Conservation (phyloP, 768 basidiomycete genomes). For the Suillus occidentalis region DNA sequence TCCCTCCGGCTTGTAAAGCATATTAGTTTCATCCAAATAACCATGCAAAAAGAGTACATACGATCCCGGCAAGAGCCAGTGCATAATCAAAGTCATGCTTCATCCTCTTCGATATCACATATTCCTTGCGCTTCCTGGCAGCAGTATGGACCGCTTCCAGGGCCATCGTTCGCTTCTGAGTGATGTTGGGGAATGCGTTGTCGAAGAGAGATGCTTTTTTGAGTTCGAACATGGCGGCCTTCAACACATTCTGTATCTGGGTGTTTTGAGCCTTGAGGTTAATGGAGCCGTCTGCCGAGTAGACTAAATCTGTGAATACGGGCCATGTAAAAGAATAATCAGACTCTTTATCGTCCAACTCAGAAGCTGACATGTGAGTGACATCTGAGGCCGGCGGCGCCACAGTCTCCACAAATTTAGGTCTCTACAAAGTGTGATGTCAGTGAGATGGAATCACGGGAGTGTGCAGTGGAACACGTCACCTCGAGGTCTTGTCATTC, state of each 20-base stretch:
- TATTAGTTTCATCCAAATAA: not conserved
- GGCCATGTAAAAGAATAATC: not conserved
- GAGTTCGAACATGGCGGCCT: not conserved
- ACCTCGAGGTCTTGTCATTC: too few species aligned
- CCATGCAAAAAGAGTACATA: not conserved
- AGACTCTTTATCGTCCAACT: not conserved
- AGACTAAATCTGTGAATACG: not conserved
- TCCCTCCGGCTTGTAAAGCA: not conserved
- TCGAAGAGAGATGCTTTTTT: not conserved
- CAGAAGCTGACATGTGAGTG: too few species aligned
- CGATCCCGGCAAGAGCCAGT: not conserved
- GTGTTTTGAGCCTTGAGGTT: not conserved
- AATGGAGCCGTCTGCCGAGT: not conserved
- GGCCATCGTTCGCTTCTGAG: not conserved
- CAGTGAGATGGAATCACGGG: too few species aligned
- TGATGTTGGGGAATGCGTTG: not conserved
- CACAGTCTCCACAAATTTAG: too few species aligned
- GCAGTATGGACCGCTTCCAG: not conserved
- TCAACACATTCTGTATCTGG: not conserved
- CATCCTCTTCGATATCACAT: not conserved
- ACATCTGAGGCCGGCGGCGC: not conserved
- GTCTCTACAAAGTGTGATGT: too few species aligned
- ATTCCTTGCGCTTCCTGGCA: not conserved
- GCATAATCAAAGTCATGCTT: not conserved
- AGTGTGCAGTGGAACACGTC: too few species aligned